These are phyloP conservation scores for Xylaria intraflava DNA, from an alignment of 495 filamentous ascomycete genomes.

Conservation along the genomic window DNA sequence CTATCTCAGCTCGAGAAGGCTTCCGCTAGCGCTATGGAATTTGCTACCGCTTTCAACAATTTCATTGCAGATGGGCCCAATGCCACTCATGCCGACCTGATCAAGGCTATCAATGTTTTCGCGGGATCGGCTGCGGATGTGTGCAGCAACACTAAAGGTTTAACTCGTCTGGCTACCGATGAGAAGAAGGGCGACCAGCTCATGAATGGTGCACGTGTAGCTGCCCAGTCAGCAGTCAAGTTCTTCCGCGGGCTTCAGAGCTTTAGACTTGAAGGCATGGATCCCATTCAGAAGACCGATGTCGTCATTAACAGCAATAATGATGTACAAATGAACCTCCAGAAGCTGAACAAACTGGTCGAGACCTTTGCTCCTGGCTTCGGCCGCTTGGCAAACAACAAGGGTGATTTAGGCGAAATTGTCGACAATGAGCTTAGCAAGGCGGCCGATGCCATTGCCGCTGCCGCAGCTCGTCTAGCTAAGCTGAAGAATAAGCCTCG, in stretches of 20 bases:
- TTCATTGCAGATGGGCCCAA: conserved; percentile 96
- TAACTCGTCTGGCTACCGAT: conserved; percentile 88
- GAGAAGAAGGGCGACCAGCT: conserved; percentile 88
- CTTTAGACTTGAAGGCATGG: conserved; percentile 84
- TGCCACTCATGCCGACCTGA: conserved; percentile 83
- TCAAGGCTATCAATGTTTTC: conserved; percentile 86
- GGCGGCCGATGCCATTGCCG: conserved; percentile 92
- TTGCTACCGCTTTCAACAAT: conserved; percentile 95
- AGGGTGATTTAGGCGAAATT: conserved; percentile 85
- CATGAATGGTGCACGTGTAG: conserved; percentile 70
- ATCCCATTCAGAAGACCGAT: conserved; percentile 81
- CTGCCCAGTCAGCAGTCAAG: conserved; percentile 80
- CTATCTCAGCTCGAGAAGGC: conserved; percentile 96
- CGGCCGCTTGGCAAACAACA: conserved; percentile 63
- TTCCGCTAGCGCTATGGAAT: conserved; percentile 87
- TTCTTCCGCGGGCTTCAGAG: conserved; percentile 95
- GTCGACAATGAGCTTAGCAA: conserved; percentile 88
- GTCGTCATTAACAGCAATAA: conserved; percentile 95
- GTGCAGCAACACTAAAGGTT: conserved; percentile 89
- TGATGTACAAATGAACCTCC: conserved; percentile 85
- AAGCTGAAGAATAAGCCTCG: conserved; percentile 91
- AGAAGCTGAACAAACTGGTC: conserved; percentile 83
- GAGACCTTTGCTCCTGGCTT: conserved; percentile 85
- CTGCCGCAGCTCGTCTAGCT: conserved; percentile 77
- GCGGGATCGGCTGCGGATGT: conserved; percentile 88